phyloP scores from a whole-genome alignment of 2,329 filamentous ascomycete genomes.

The Akanthomyces muscarius region DNA sequence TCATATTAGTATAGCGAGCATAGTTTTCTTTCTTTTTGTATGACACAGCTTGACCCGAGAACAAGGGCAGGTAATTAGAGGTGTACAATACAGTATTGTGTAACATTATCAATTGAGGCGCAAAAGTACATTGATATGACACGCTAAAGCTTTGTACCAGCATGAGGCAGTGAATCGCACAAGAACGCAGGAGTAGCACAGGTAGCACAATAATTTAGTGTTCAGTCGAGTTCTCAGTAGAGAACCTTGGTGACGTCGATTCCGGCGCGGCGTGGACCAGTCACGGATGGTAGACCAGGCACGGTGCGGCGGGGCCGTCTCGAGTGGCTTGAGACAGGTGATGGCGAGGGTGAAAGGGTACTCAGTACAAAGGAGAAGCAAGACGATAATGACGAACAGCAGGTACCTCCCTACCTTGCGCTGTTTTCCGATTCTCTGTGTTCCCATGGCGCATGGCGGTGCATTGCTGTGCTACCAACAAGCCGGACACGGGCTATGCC shows the following conservation, averaged over 20 bases:
- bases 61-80: background rate
- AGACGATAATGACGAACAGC: background rate
- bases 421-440: background rate
- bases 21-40: background rate
- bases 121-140: background rate
- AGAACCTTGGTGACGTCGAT: background rate
- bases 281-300: background rate
- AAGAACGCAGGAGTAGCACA: background rate
- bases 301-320: background rate
- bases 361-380: background rate
- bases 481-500: background rate
- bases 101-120: slow-evolving; percentile 1
- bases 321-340: background rate
- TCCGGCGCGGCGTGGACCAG: background rate
- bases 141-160: too few species aligned
- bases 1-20: slow-evolving; percentile 6
- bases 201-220: background rate
- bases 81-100: background rate
- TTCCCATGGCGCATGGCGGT: background rate
- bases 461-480: background rate
- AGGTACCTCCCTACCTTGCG: background rate
- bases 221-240: background rate
- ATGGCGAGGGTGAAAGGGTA: background rate
- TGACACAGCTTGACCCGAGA: background rate
- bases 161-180: background rate